Conservation (phyloP, 257 asterid species). For the Ligustrum vulgare region DNA sequence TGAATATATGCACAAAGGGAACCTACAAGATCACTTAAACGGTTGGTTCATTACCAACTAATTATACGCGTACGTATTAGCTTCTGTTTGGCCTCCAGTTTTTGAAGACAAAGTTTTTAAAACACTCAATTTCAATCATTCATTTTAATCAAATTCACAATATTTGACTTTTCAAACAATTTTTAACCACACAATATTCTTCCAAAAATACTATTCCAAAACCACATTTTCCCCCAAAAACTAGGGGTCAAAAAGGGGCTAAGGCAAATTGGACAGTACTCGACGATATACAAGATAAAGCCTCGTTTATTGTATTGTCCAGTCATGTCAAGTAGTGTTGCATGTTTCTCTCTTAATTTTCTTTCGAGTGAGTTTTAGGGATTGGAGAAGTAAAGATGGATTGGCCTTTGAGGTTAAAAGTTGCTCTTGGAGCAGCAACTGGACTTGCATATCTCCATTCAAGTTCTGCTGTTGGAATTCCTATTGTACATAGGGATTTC, state of each 20-base stretch:
- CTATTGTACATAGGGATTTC: constrained; percentile 92
- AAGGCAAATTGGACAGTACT: not conserved
- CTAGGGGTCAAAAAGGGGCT: no score
- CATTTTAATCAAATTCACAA: no score
- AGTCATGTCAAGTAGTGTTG: not conserved
- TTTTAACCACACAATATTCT: no score
- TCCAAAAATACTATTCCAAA: no score
- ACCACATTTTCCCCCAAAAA: no score
- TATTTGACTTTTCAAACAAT: no score
- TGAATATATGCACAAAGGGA: constrained; percentile 81
- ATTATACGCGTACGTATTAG: no score
- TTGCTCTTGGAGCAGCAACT: constrained; percentile 91
- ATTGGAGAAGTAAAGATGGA: constrained; percentile 77
- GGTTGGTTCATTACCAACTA: constrained; percentile 45
- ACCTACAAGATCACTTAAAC: constrained; percentile 84
- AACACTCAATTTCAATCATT: no score
- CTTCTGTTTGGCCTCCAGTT: no score
- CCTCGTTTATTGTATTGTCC: not conserved
- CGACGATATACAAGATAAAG: not conserved
- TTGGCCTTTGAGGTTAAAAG: constrained; percentile 84
- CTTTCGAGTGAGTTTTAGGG: constrained; percentile 45
- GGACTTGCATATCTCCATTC: constrained; percentile 98
- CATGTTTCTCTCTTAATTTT: not conserved
- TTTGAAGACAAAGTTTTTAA: no score
- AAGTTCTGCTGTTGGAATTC: constrained; percentile 83